A percentile compares a stretch with the other conserved stretches of the same genome.
Evolutionary conservation across 139 green algal genomes (phyloP).

Genomic region (Ettlia oleoabundans): DNA sequence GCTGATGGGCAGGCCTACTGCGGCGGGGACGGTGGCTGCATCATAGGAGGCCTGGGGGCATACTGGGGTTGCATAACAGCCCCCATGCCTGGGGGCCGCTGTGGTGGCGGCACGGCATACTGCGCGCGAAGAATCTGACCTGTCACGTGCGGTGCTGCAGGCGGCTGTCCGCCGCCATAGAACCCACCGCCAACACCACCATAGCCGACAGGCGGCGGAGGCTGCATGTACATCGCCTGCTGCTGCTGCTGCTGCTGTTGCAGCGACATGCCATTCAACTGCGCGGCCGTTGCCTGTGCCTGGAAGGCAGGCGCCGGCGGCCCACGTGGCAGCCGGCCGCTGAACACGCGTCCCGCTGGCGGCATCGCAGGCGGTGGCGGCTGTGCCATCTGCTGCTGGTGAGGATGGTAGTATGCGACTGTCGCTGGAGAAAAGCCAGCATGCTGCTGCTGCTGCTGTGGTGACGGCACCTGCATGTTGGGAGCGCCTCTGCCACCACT

Average conservation of each 20-base stretch:
- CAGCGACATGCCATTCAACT: conserved; percentile 15
- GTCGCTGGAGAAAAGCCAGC: no score
- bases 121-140: conserved; percentile 7
- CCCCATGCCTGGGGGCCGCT: neutral
- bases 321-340: neutral
- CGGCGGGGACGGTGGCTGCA: neutral
- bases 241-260: neutral
- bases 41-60: neutral
- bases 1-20: no score
- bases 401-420: conserved; percentile 8
- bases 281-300: conserved; percentile 29
- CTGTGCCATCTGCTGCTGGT: conserved; percentile 23
- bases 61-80: conserved; percentile 23
- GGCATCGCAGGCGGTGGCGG: neutral
- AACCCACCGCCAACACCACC: neutral
- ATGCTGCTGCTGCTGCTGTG: conserved; percentile 5
- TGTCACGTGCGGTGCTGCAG: neutral
- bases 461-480: neutral
- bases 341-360: conserved; percentile 4
- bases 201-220: neutral
- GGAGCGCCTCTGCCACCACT: neutral
- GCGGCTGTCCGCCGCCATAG: neutral
- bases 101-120: neutral
- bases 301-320: conserved; percentile 11
- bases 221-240: neutral